Evolutionary conservation across 2,329 filamentous ascomycete species (phyloP).

Genomic region (Akanthomyces lecanii): DNA sequence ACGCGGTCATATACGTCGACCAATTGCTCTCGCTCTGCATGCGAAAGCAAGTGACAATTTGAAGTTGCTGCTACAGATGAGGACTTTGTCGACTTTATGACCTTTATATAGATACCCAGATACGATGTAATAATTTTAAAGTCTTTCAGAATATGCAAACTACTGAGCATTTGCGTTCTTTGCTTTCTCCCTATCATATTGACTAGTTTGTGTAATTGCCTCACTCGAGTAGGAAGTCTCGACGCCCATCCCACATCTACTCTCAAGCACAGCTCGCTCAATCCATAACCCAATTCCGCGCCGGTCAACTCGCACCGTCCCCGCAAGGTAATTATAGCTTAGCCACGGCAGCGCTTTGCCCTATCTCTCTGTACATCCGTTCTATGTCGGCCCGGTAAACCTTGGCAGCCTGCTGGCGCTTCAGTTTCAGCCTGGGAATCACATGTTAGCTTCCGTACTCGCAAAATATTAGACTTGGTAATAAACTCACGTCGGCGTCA

Average conservation of each 20-base stretch:
- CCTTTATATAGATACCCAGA: not conserved
- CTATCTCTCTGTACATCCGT: slow-evolving; percentile 53
- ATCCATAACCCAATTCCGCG: too few relatives aligned
- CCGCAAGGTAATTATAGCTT: slow-evolving; percentile 36
- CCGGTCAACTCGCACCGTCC: too few relatives aligned
- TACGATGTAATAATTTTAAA: not conserved
- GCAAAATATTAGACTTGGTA: not conserved
- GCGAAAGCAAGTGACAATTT: slow-evolving; percentile 16
- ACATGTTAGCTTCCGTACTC: slow-evolving; percentile 16
- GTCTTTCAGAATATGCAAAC: too few relatives aligned
- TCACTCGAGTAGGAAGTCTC: too few relatives aligned
- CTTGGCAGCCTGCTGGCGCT: slow-evolving; percentile 53
- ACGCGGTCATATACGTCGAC: slow-evolving; percentile 21
- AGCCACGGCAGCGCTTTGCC: slow-evolving; percentile 36
- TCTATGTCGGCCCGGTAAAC: slow-evolving; percentile 51
- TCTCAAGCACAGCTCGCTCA: too few relatives aligned
- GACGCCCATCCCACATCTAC: too few relatives aligned
- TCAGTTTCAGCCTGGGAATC: slow-evolving; percentile 50
- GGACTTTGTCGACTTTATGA: not conserved
- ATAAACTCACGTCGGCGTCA: slow-evolving; percentile 76
- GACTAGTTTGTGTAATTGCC: too few relatives aligned
- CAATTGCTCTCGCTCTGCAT: slow-evolving; percentile 22
- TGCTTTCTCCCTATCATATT: too few relatives aligned
- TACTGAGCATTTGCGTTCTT: too few relatives aligned
- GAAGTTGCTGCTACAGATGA: not conserved